Evolutionary conservation across 805 yeast species (phyloP).

Genomic region (Metschnikowia gelsemii): DNA sequence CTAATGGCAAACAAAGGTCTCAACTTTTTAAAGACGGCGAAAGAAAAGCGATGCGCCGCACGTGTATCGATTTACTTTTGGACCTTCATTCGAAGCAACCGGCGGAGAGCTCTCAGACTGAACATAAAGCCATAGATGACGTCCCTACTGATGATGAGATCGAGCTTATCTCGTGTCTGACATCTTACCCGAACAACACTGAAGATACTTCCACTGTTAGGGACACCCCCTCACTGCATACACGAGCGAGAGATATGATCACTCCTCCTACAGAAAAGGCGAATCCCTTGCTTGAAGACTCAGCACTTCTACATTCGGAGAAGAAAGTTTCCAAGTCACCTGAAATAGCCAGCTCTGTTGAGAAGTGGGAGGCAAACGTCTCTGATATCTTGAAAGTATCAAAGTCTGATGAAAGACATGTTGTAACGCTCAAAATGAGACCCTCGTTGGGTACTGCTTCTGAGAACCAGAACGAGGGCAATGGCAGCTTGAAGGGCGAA

Average conservation of each 20-base stretch:
- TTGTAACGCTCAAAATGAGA: neutral
- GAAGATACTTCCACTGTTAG: no score
- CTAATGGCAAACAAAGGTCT: conserved; percentile 13
- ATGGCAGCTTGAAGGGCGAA: no score
- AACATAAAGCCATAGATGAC: conserved; percentile 6
- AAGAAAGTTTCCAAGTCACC: neutral
- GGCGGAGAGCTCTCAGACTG: neutral
- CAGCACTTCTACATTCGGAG: neutral
- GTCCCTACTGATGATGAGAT: conserved; percentile 24
- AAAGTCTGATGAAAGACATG: neutral
- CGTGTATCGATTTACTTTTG: conserved; percentile 16
- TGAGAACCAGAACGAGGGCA: no score
- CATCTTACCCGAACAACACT: conserved; percentile 3
- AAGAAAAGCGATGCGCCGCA: conserved; percentile 14
- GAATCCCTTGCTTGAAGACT: neutral
- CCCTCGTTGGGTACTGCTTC: no score
- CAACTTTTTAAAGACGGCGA: conserved; percentile 14
- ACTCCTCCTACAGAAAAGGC: neutral
- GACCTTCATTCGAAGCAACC: conserved; percentile 18
- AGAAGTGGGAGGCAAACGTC: neutral
- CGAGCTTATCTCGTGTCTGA: conserved; percentile 21
- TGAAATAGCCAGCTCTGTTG: neutral
- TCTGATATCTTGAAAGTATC: neutral
- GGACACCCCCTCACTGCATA: neutral
- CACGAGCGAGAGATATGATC: neutral